Base-by-base conservation (phyloP, 495 filamentous ascomycete genomes). In the Penicillium bialowiezense region DNA sequence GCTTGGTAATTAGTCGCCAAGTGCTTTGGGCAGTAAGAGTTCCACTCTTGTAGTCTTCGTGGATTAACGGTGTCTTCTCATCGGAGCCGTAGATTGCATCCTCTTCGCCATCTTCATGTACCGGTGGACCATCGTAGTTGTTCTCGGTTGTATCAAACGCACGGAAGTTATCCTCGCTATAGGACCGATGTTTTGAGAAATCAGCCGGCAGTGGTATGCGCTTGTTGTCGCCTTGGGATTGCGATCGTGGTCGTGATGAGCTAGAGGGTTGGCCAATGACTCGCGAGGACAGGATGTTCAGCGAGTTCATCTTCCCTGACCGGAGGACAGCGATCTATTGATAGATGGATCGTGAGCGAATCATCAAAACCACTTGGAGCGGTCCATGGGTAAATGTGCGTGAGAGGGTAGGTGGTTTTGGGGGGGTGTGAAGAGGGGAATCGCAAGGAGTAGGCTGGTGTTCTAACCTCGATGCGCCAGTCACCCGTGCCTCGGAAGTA, bases 241-340 rank as follows among this genome's bases (percentile, higher is more conserved):
- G 86, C 44, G 83, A 82, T 70, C 85, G 76, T 48, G 82, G 78
- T 43, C 83, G 82, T 32, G 67, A 58, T 69, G 76, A 50, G 53
- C 42, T 63, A 55, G 68, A 66, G 56, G 80, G 77, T 65, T 77
- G 77, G 58, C 84, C 84, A 53, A 88, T 83, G 65, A 93, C 89
- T 74, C 88, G 85, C 65, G 88, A 81, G 55, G 90, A 95, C 67
- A 98, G 79, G 68, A 96, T 88, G 71, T 95, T 96, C 76, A 97
- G 74, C 62, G 92, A 95, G 86, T 97, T 97, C 92, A 98, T 98
- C 74, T 85, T 91, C 74, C 64, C 60, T 62, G 59, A 58, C 82
- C 70, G 70, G 71, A 64, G 63, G 69, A 58, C 64, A 64, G 54
- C 58, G 62, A 58, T 74, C 70, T 66, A 60, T 43, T 45, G 42